Evolutionary conservation across 352 stramenopile species (phyloP), one percentile per base, ranked within the genome.

Genomic region (Pythium sp.): DNA sequence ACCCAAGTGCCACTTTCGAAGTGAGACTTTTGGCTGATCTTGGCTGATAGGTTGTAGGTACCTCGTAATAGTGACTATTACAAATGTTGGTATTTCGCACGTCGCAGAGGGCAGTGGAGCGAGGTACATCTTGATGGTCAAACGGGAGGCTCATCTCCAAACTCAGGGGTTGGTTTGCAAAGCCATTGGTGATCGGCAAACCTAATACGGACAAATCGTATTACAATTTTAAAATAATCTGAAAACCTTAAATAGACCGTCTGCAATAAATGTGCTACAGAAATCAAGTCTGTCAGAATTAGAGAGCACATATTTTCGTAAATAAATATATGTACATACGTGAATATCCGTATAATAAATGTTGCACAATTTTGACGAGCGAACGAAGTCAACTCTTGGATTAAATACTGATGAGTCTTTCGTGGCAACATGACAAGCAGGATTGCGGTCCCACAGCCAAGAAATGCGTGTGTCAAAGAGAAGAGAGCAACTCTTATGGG

Each of bases 21-120:
- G n/a, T 26, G 14, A 47, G 24, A 26, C 24, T 26, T 26, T 26
- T 26, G 24, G 1, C 24, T 26, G 18, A 32, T 61, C 56, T 24
- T 47, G 12, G 7, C n/a, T 61, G 56, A 61, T 61, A 12, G 30
- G 56, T 56, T 56, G n/a, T 20, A 56, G 49, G 22, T 56, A 56
- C 49, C 49, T 56, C 22, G 49, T 0, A 7, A 5, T 5, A 61
- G 56, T 61, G 56, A 61, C 14, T 20, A 20, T 46, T 61, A 46
- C 56, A 61, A 30, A 61, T 7, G 1, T 1, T 20, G 3, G 22
- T 24, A 18, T 1, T 3, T 3, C 22, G 20, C 22, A 56, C 22
- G 49, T 56, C 49, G 49, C 49, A 56, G 9, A 30, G n/a, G 22
- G 6, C 22, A 56, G 49, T 56, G 22, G 22, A 32, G 49, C 22